Conservation (phyloP, 441 rosid species). For the Pelargonium myrrhifolium region DNA sequence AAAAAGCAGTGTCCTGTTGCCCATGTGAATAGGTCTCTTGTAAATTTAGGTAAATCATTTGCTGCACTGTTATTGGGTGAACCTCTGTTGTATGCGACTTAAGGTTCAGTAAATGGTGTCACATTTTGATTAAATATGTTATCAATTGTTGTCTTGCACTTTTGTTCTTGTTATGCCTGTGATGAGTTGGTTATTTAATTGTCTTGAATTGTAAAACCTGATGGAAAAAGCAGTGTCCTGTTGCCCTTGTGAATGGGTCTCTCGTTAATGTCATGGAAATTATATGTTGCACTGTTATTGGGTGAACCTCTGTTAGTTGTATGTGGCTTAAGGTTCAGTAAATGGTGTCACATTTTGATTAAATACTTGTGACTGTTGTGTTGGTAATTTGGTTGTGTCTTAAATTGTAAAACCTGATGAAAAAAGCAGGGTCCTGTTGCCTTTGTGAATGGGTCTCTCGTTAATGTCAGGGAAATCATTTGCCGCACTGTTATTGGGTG, state of each 20-base stretch:
- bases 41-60: not conserved
- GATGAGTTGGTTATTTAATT: too few relatives aligned
- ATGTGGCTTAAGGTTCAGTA: slow-evolving; percentile 47
- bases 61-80: not conserved
- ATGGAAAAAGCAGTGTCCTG: slow-evolving; percentile 17
- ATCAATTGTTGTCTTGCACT: too few relatives aligned
- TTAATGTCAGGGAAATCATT: not conserved
- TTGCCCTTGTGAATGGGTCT: slow-evolving; percentile 35
- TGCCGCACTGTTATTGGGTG: not conserved
- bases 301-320: slow-evolving; percentile 15
- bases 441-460: slow-evolving; percentile 31
- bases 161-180: too few relatives aligned
- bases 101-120: slow-evolving; percentile 53
- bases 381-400: too few relatives aligned
- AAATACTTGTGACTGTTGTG: not conserved
- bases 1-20: slow-evolving; percentile 29
- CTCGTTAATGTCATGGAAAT: not conserved
- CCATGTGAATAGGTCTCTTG: slow-evolving; percentile 24
- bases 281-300: not conserved
- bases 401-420: not conserved
- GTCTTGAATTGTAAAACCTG: not conserved
- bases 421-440: slow-evolving; percentile 10
- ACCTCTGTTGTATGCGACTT: slow-evolving; percentile 26
- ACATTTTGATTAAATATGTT: slow-evolving; percentile 14
- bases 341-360: slow-evolving; percentile 34